phyloP scores from a whole-genome alignment of 2,329 filamentous ascomycete species.

The Ascochyta viciae-villosae region DNA sequence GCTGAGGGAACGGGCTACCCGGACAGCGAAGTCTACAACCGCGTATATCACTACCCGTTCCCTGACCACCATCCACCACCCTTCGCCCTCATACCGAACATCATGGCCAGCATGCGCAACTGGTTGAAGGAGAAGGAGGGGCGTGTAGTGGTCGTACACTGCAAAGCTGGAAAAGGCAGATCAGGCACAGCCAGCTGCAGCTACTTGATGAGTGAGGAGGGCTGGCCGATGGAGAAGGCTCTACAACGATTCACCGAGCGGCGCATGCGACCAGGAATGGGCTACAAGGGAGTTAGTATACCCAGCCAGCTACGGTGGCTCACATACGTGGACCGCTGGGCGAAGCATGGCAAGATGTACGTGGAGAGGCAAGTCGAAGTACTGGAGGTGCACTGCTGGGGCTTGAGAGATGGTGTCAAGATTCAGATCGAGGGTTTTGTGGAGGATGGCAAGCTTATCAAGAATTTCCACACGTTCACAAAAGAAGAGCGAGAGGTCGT shows the following conservation, averaged over 20 bases:
- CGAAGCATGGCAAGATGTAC: constrained; percentile 77
- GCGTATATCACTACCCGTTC: constrained; percentile 92
- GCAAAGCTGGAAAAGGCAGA: constrained; percentile 94
- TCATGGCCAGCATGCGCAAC: constrained; percentile 90
- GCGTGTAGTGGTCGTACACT: constrained; percentile 89
- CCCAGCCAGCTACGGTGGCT: constrained; percentile 91
- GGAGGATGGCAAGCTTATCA: constrained; percentile 88
- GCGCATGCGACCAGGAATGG: constrained; percentile 89
- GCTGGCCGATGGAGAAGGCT: constrained; percentile 70
- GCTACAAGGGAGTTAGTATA: constrained; percentile 82
- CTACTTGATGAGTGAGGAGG: constrained; percentile 88
- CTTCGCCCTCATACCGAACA: constrained; percentile 84
- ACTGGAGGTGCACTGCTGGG: constrained; percentile 89
- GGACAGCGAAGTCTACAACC: constrained; percentile 83
- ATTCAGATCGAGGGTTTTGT: constrained; percentile 83
- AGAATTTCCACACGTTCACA: constrained; percentile 80
- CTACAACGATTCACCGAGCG: constrained; percentile 76
- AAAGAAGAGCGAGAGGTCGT: constrained; percentile 75
- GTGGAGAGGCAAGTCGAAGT: constrained; percentile 84
- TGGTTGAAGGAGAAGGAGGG: constrained; percentile 68
- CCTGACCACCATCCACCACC: constrained; percentile 97
- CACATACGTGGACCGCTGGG: constrained; percentile 87
- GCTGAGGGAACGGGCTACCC: constrained; percentile 96
- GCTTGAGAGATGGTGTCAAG: constrained; percentile 84
- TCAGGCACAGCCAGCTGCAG: constrained; percentile 88